Evolutionary conservation across 805 yeast species (phyloP).

Genomic region (Candida oleophila): DNA sequence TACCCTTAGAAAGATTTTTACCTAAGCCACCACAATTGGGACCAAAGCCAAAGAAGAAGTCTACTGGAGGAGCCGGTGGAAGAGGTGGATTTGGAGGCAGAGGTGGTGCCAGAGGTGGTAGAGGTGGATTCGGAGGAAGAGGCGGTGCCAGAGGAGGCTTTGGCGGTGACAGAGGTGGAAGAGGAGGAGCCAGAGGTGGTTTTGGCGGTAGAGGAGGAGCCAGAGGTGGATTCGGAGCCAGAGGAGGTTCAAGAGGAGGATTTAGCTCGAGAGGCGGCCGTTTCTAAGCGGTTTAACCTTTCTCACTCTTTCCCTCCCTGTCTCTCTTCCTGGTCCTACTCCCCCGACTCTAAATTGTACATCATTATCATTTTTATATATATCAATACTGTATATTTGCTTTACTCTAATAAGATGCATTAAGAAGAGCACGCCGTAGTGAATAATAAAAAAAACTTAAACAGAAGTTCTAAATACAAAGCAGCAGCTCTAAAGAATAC

Average conservation of each 20-base stretch:
- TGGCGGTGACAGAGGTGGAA: slow-evolving; percentile 34
- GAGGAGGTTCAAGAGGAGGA: slow-evolving; percentile 35
- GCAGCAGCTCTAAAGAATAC: too few species aligned
- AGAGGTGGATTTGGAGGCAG: slow-evolving; percentile 41
- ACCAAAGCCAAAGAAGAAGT: slow-evolving; percentile 75
- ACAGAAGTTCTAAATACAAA: background rate
- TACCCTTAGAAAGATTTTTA: slow-evolving; percentile 94
- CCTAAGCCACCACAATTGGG: slow-evolving; percentile 92
- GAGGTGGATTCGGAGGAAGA: slow-evolving; percentile 27
- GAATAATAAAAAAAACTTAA: background rate
- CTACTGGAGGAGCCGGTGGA: slow-evolving; percentile 55
- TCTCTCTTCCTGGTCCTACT: slow-evolving; percentile 13
- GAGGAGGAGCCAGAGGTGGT: slow-evolving; percentile 46
- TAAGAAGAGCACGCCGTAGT: background rate
- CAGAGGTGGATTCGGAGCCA: slow-evolving; percentile 36
- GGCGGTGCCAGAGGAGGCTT: slow-evolving; percentile 29
- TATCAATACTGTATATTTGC: slow-evolving; percentile 3
- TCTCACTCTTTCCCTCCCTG: slow-evolving; percentile 14
- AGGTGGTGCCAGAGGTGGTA: slow-evolving; percentile 30
- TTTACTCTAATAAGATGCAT: slow-evolving; percentile 5
- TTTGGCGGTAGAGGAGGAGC: slow-evolving; percentile 42
- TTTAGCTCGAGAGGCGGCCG: slow-evolving; percentile 28
- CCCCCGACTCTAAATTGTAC: slow-evolving; percentile 13
- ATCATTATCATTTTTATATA: background rate
- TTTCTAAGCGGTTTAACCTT: slow-evolving; percentile 13